Evolutionary conservation across 768 basidiomycete species (phyloP).

Genomic region (Auricularia auricula-judae): DNA sequence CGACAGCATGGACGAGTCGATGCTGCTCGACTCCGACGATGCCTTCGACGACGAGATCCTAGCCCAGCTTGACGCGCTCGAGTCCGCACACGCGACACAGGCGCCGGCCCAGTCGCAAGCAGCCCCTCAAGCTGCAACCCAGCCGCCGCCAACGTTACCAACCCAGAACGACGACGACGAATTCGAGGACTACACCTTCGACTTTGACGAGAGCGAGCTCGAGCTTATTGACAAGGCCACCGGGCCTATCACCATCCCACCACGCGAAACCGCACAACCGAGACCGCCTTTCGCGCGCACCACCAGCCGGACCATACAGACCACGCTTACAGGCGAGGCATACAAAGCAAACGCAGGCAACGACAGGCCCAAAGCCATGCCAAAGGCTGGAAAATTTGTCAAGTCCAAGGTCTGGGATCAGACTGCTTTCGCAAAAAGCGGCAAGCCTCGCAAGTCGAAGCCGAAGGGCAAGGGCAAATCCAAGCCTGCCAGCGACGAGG

Average conservation of each 20-base stretch:
- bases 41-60: slow-evolving; percentile 61
- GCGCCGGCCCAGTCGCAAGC: slow-evolving; percentile 8
- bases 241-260: slow-evolving; percentile 23
- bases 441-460: slow-evolving; percentile 35
- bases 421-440: slow-evolving; percentile 75
- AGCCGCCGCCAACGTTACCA: too few species aligned
- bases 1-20: background rate
- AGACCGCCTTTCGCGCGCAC: slow-evolving; percentile 32
- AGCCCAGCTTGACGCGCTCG: slow-evolving; percentile 56
- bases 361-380: background rate
- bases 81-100: slow-evolving; percentile 33
- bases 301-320: slow-evolving; percentile 15
- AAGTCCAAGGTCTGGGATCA: slow-evolving; percentile 88
- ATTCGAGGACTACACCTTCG: slow-evolving; percentile 30
- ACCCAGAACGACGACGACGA: slow-evolving; percentile 32
- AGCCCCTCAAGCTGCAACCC: slow-evolving; percentile 9
- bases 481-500: slow-evolving; percentile 30
- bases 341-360: slow-evolving; percentile 11
- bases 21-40: slow-evolving; percentile 40
- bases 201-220: slow-evolving; percentile 46
- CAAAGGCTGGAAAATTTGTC: slow-evolving; percentile 16
- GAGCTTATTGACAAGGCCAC: slow-evolving; percentile 34
- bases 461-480: slow-evolving; percentile 42
- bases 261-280: slow-evolving; percentile 38
- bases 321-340: slow-evolving; percentile 10